These are phyloP conservation scores for Apodospora peruviana DNA, from an alignment of 495 filamentous ascomycete species.

Conservation along the genomic window DNA sequence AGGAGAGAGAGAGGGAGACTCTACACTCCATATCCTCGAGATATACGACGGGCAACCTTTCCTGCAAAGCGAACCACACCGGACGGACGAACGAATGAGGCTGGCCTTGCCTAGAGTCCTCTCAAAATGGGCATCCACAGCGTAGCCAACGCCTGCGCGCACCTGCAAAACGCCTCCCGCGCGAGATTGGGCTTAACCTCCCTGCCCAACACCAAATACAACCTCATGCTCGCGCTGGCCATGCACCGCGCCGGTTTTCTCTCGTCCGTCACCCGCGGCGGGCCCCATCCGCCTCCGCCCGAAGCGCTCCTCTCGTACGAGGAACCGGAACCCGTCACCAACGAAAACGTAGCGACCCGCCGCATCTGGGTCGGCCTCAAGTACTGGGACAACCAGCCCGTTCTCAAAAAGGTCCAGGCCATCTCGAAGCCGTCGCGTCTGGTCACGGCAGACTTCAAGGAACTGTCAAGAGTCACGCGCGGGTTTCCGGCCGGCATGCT, in stretches of 20 bases:
- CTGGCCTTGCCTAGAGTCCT: neutral
- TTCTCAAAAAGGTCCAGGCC: slow-evolving; percentile 63
- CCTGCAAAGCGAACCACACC: too few relatives aligned
- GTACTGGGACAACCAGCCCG: slow-evolving; percentile 85
- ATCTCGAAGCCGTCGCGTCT: slow-evolving; percentile 72
- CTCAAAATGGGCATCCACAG: slow-evolving; percentile 76
- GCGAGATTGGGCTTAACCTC: slow-evolving; percentile 84
- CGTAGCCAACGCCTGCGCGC: slow-evolving; percentile 77
- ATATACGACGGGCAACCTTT: too few relatives aligned
- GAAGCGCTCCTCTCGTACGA: slow-evolving; percentile 43
- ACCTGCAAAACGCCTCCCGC: slow-evolving; percentile 88
- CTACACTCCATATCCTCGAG: too few relatives aligned
- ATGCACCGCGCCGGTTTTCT: slow-evolving; percentile 82
- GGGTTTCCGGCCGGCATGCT: slow-evolving; percentile 62
- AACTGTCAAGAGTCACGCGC: slow-evolving; percentile 56
- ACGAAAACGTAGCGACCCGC: slow-evolving; percentile 68
- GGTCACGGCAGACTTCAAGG: slow-evolving; percentile 56
- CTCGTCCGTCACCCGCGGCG: slow-evolving; percentile 73
- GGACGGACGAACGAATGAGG: neutral
- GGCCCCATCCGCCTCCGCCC: slow-evolving; percentile 57
- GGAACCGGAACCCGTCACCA: slow-evolving; percentile 61
- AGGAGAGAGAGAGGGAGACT: too few relatives aligned
- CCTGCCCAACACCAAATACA: slow-evolving; percentile 73
- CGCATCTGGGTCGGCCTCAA: slow-evolving; percentile 90
- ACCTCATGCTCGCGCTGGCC: slow-evolving; percentile 66